A percentile compares a stretch with the other conserved stretches of the same genome.
Evolutionary conservation across 257 asterid species (phyloP).

Genomic region (Solanum chaucha): DNA sequence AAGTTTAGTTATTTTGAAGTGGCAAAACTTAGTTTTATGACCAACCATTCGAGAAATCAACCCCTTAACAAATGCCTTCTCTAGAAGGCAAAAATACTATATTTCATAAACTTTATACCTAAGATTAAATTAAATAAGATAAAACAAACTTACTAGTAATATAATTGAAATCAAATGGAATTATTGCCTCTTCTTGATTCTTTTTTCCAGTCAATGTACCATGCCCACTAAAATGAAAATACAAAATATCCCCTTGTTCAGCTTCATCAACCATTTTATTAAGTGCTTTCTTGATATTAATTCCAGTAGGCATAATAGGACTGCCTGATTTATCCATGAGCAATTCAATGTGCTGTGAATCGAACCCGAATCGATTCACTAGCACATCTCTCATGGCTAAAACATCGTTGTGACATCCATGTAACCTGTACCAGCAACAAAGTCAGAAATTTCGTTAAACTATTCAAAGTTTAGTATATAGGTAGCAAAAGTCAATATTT

Average conservation of each 20-base stretch:
- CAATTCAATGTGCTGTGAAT: constrained; percentile 21
- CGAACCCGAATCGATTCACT: constrained; percentile 39
- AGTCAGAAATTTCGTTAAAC: background rate
- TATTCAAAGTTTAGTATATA: background rate
- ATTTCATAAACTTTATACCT: background rate
- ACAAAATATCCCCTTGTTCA: constrained; percentile 40
- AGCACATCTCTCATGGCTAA: constrained; percentile 48
- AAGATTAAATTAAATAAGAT: background rate
- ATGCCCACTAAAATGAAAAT: constrained; percentile 77
- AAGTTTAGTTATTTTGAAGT: background rate
- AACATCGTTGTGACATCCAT: constrained; percentile 74
- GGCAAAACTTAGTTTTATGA: background rate
- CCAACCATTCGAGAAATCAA: background rate
- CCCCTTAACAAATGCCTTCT: background rate
- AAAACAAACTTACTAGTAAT: constrained; percentile 48
- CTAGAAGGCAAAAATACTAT: background rate
- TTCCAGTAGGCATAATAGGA: constrained; percentile 52
- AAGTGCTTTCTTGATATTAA: constrained; percentile 57
- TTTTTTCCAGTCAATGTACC: constrained; percentile 35
- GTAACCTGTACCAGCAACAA: constrained; percentile 22
- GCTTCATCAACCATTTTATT: constrained; percentile 46
- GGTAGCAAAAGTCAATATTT: background rate
- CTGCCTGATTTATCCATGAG: constrained; percentile 52
- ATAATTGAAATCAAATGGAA: constrained; percentile 70
- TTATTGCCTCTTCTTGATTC: constrained; percentile 58